Conservation (phyloP, 192 early-diverging fungal genomes). For the Gryganskiella cystojenkinii region DNA sequence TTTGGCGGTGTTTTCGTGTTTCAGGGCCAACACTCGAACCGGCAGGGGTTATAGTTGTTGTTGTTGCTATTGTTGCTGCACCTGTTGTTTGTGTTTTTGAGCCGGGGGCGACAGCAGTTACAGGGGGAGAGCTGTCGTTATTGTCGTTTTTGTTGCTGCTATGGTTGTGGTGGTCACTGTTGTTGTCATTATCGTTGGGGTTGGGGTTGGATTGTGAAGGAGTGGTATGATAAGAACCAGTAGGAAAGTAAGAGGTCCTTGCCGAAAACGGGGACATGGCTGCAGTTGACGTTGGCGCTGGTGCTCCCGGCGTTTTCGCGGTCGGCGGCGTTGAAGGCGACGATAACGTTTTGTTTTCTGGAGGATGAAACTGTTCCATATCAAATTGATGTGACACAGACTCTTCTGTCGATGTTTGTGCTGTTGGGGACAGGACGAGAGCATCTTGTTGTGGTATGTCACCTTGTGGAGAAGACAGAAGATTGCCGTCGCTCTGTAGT, state of each 20-base stretch:
- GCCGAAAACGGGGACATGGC: slow-evolving; percentile 14
- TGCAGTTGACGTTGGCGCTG: slow-evolving; percentile 11
- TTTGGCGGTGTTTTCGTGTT: background rate
- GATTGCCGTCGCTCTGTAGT: background rate
- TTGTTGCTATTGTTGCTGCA: background rate
- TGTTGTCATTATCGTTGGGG: background rate
- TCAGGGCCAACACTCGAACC: background rate
- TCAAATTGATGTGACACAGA: background rate
- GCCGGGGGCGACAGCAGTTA: background rate
- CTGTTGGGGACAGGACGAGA: background rate
- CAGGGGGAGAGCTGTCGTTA: background rate
- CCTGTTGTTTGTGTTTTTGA: too few relatives aligned
- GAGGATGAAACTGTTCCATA: background rate
- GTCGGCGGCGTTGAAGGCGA: background rate
- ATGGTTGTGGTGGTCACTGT: background rate
- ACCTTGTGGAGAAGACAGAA: background rate
- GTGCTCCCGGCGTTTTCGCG: slow-evolving; percentile 16
- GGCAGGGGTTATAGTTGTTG: too few relatives aligned
- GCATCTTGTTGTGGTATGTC: background rate
- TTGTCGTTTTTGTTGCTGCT: background rate
- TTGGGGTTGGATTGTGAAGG: background rate
- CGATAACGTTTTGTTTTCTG: background rate
- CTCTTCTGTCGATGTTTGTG: background rate
- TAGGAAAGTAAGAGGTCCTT: slow-evolving; percentile 28
- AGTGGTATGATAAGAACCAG: background rate